These are phyloP conservation scores for Nicotiana benthamiana DNA, from an alignment of 257 asterid species.

Conservation along the genomic window DNA sequence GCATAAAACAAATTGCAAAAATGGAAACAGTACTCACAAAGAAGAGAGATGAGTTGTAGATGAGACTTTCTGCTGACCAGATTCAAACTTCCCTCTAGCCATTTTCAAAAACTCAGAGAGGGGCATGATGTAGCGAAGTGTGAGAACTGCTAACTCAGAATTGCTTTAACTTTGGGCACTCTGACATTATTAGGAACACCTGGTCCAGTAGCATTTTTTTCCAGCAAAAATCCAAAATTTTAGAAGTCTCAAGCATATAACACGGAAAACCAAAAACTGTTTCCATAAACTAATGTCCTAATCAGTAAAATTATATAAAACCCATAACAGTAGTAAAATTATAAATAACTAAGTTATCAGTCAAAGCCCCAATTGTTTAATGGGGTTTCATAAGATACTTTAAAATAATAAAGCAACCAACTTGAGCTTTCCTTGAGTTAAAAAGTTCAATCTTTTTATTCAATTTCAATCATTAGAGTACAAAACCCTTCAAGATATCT, in stretches of 20 bases:
- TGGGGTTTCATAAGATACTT: constrained; percentile 15
- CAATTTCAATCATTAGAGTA: constrained; percentile 59
- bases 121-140: constrained; percentile 49
- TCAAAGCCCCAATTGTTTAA: constrained; percentile 44
- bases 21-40: constrained; percentile 31
- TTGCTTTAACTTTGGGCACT: background rate
- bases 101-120: constrained; percentile 71
- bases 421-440: constrained; percentile 36
- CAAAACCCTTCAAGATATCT: constrained; percentile 28
- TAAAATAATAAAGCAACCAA: constrained; percentile 28
- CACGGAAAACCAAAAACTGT: constrained; percentile 6
- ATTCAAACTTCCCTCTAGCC: constrained; percentile 59
- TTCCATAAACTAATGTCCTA: constrained; percentile 29
- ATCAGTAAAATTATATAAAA: constrained; percentile 25
- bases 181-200: background rate
- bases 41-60: constrained; percentile 24
- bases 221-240: background rate
- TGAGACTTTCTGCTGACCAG: constrained; percentile 29
- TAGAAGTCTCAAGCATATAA: background rate
- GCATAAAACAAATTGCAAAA: background rate
- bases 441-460: constrained; percentile 26
- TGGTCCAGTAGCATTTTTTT: background rate
- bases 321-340: constrained; percentile 27
- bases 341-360: constrained; percentile 22
- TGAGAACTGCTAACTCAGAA: constrained; percentile 5